Evolutionary conservation across 306 rosid species (phyloP).

Genomic region (Casuarina glauca): DNA sequence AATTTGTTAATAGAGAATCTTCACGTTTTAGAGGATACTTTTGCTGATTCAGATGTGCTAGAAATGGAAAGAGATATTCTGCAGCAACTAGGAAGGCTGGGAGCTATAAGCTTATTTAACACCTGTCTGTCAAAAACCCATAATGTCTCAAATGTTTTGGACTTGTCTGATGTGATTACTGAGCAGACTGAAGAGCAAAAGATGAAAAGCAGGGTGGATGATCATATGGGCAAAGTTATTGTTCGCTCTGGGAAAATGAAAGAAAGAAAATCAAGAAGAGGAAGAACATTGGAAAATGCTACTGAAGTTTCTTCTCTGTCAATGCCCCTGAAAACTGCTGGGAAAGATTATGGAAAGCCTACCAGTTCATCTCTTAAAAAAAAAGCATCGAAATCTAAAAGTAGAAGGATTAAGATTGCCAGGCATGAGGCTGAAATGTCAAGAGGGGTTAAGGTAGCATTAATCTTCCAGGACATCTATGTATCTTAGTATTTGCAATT

Average conservation of each 20-base stretch:
- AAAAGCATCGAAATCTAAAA: conserved; percentile 45
- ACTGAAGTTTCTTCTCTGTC: conserved; percentile 27
- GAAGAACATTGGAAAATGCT: conserved; percentile 27
- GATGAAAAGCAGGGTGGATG: conserved; percentile 28
- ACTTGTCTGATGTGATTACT: conserved; percentile 20
- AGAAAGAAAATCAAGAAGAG: conserved; percentile 51
- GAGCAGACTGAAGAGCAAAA: conserved; percentile 32
- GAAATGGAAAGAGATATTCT: conserved; percentile 64
- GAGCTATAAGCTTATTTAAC: conserved; percentile 65
- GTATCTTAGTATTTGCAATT: neutral
- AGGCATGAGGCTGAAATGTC: conserved; percentile 80
- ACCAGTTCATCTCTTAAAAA: conserved; percentile 34
- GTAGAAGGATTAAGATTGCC: conserved; percentile 43
- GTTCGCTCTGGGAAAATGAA: conserved; percentile 56
- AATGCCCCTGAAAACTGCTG: conserved; percentile 32
- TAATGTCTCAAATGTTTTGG: conserved; percentile 38
- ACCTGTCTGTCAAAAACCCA: conserved; percentile 54
- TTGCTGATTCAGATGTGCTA: conserved; percentile 57
- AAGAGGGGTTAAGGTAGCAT: conserved; percentile 68
- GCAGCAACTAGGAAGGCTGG: conserved; percentile 66
- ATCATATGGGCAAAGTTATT: conserved; percentile 27
- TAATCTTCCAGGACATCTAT: conserved; percentile 14
- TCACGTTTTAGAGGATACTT: conserved; percentile 66
- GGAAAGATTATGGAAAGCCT: conserved; percentile 24
- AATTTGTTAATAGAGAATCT: conserved; percentile 73